Conservation (phyloP, 345 rosid genomes). For the Camelina laxa region DNA sequence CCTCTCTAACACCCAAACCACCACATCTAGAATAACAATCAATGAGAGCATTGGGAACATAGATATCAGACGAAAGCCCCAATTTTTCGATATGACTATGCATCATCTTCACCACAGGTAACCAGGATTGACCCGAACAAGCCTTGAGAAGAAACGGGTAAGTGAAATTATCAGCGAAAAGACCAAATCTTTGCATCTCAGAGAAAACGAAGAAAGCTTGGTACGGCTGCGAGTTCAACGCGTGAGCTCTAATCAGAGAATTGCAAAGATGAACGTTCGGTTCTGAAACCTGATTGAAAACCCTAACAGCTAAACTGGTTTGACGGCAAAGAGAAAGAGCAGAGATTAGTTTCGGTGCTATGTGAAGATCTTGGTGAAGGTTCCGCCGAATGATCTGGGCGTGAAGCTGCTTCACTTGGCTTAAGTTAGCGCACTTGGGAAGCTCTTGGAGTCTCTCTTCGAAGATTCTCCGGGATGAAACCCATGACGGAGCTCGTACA, state of each 20-base stretch:
- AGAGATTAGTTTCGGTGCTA: constrained; percentile 72
- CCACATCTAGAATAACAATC: constrained; percentile 85
- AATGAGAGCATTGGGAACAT: constrained; percentile 83
- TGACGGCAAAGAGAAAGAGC: constrained; percentile 73
- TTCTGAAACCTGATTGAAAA: constrained; percentile 61
- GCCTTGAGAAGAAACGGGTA: constrained; percentile 85
- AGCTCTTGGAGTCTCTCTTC: constrained; percentile 73
- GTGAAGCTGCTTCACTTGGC: constrained; percentile 69
- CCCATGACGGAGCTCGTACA: constrained; percentile 69
- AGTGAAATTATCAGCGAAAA: constrained; percentile 73
- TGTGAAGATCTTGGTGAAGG: constrained; percentile 60
- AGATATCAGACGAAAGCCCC: constrained; percentile 72
- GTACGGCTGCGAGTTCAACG: constrained; percentile 53
- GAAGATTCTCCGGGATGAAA: constrained; percentile 66
- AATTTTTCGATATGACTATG: constrained; percentile 71
- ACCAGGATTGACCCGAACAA: constrained; percentile 56
- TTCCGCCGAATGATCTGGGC: constrained; percentile 69
- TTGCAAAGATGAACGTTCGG: constrained; percentile 70
- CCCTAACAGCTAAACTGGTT: constrained; percentile 56
- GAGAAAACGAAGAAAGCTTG: constrained; percentile 64
- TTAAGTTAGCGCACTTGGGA: constrained; percentile 66
- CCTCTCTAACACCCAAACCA: constrained; percentile 57
- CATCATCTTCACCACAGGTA: constrained; percentile 67
- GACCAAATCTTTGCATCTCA: constrained; percentile 64
- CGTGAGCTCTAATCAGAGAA: constrained; percentile 71